Base-by-base conservation (phyloP, 768 basidiomycete species). In the Asterophora parasitica region DNA sequence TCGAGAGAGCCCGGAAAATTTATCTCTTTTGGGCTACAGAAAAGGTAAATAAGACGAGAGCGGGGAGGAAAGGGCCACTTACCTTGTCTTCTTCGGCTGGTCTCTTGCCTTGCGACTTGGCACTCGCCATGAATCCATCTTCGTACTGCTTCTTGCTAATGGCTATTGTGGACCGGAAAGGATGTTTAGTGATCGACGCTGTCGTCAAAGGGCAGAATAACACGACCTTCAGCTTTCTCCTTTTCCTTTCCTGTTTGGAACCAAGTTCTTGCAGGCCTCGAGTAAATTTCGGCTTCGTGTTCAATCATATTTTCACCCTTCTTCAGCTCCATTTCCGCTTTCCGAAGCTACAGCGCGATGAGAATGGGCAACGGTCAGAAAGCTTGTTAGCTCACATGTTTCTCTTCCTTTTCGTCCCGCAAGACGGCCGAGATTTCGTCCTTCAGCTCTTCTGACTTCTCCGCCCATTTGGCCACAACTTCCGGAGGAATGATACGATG, bases 241-340 rank as follows among this genome's bases (percentile, higher is more conserved):
- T 88, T 97, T 58, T 96, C 92, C 64, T 85, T 88, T 48, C 76
- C 73, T 7, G 77, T 82, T 68, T 97, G 96, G 77, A 99, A 99
- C 96, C 96, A 99, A n/a, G 93, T 97, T 57, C 95, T 78, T 13
- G 92, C 92, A 4, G 96, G 96, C 49, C 94, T 76, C 16, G 90
- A 85, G 64, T 82, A 89, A 56, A 99, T 99, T 69, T 98, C 95
- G 9, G 75, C 80, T 65, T 89, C 79, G 54, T 98, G 92, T 62
- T 96, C 87, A 41, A 97, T 81, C 76, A 98, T 82, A 64, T 99
- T 99, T 67, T 95, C 80, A 16, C 93, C 91, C 65, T 97, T 99
- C 55, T 77, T 83, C 20, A 99, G 60, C 64, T 98, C 91, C 93
- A 98, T 96, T 65, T 99, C 95, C 11, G 91, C 95, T 62, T 78